These are phyloP conservation scores for Mycena haematopus DNA, from an alignment of 768 basidiomycete genomes.

Conservation along the genomic window DNA sequence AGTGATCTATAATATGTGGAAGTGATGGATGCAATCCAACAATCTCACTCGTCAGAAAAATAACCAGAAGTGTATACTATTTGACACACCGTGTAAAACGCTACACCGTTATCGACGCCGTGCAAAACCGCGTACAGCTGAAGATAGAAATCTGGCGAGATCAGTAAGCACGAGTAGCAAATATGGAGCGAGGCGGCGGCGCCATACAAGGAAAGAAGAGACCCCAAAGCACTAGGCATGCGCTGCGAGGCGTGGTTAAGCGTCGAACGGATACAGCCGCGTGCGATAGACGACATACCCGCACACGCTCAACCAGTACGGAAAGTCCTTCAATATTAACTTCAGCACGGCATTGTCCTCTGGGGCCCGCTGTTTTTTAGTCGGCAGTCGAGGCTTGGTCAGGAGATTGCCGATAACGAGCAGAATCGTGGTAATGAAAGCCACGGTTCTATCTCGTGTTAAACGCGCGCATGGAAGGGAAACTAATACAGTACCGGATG, in stretches of 20 bases:
- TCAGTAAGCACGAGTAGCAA: not conserved
- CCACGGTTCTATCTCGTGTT: constrained; percentile 16
- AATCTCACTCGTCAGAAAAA: constrained; percentile 6
- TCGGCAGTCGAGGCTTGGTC: constrained; percentile 24
- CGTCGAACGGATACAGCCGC: constrained; percentile 5
- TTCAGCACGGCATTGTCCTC: constrained; percentile 26
- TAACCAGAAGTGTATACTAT: not conserved
- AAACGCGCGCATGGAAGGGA: not conserved
- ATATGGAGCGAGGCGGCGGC: constrained; percentile 22
- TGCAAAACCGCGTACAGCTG: constrained; percentile 57
- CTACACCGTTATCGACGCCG: constrained; percentile 46
- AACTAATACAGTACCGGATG: constrained; percentile 16
- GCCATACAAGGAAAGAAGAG: constrained; percentile 57
- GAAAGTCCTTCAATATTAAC: constrained; percentile 24
- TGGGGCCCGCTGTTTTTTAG: constrained; percentile 27
- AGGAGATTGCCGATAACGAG: constrained; percentile 29
- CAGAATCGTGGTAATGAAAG: constrained; percentile 23
- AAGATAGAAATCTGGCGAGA: constrained; percentile 56
- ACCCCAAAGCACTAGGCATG: constrained; percentile 51
- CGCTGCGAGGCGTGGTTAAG: constrained; percentile 37
- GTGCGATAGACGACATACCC: constrained; percentile 18
- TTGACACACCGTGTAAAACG: constrained; percentile 55
- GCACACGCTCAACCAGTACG: constrained; percentile 28
- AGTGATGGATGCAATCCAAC: not conserved
- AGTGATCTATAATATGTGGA: constrained; percentile 42